Base-by-base conservation (phyloP, 306 rosid species). In the Calophaca sinica region DNA sequence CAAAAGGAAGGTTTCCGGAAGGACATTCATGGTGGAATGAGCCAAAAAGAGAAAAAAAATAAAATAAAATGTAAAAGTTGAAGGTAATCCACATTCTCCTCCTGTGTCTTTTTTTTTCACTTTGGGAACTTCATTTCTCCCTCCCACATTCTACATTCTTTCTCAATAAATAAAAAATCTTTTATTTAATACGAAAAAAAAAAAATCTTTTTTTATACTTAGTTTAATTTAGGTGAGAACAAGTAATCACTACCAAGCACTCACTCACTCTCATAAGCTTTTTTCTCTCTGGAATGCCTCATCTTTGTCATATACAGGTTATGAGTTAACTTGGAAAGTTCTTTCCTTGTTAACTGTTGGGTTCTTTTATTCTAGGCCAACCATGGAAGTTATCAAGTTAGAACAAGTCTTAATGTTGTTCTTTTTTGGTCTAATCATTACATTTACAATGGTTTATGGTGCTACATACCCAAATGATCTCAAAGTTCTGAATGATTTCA, bases 401-500 rank as follows among this genome's bases (percentile, higher is more conserved):
- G 69, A 59, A 75, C 41, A 60, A 80, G 28, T 89, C 2, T 77
- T 74, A 29, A 33, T 63, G 68, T 80, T 61, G 60, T 11, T 88
- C 5, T n/a, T 66, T 69, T 66, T 84, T 53, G 83, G 81, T 55
- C 55, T 83, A 3, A 42, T 84, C 2, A 45, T 82, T 38, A 36
- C 46, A 41, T 5, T 42, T 5, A 58, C 62, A 62, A 62, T 73
- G 80, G 77, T 73, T 77, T 68, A 68, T 70, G 78, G 86, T 70
- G 79, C 76, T 44, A 90, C 98, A n/a, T 65, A 87, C 79, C 84
- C 85, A 7, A 85, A 79, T 77, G 98, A 90, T 81, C 65, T 87
- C 72, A 82, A 87, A 79, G 86, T 93, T 75, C 81, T 93, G 70
- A 88, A 83, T 63, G 88, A 86, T 80, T 88, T 93, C 70, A 86